A percentile compares a stretch with the other conserved stretches of the same genome.
phyloP scores from a whole-genome alignment of 257 asterid genomes.

The Nicotiana sylvestris region DNA sequence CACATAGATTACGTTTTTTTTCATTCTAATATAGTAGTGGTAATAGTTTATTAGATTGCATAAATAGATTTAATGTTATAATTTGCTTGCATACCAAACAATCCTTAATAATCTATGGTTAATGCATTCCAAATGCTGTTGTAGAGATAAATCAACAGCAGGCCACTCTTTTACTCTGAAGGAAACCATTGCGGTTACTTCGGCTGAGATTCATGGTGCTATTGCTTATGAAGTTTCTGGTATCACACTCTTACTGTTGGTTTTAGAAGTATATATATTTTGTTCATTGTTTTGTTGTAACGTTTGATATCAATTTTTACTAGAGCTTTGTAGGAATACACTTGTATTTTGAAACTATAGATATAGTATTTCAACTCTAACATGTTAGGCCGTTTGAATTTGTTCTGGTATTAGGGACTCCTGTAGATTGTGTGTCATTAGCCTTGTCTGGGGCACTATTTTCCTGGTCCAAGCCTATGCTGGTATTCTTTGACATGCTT shows the following conservation, averaged over 20 bases:
- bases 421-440: slow-evolving; percentile 92
- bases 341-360: neutral
- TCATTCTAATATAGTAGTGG: neutral
- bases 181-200: slow-evolving; percentile 72
- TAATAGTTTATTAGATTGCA: neutral
- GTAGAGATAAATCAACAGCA: slow-evolving; percentile 73
- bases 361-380: neutral
- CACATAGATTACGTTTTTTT: neutral
- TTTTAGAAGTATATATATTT: neutral
- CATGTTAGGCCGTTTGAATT: neutral
- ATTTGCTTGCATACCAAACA: neutral
- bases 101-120: neutral
- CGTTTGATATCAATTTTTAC: neutral
- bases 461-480: slow-evolving; percentile 88
- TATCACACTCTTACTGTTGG: slow-evolving; percentile 15
- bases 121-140: slow-evolving; percentile 16
- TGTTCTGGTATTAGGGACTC: slow-evolving; percentile 59
- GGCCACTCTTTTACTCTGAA: slow-evolving; percentile 80
- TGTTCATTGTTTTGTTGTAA: neutral
- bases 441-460: slow-evolving; percentile 92
- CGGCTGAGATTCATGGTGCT: slow-evolving; percentile 68
- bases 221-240: slow-evolving; percentile 91
- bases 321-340: neutral
- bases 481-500: slow-evolving; percentile 47
- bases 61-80: neutral